Evolutionary conservation across 2,329 filamentous ascomycete genomes (phyloP), one percentile per base, ranked within the genome.

Genomic region (Aspergillus viridinutans): DNA sequence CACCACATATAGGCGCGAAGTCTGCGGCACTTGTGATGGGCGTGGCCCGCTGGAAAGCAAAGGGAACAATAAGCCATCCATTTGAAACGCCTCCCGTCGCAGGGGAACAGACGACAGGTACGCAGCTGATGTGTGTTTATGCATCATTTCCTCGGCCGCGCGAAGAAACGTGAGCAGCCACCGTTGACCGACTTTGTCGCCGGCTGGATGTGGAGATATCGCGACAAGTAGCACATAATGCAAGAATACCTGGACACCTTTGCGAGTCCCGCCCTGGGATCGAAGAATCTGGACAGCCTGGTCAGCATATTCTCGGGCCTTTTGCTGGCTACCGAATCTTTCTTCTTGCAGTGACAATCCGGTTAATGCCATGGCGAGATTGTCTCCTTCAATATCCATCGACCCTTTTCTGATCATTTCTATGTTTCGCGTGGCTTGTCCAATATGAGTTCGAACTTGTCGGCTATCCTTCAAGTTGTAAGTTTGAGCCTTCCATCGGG

Each of bases 21-120:
- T 69, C 0, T 65, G 59, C 14, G 74, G 73, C 5, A 77, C 69
- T 48, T 68, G 68, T 4, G 72, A 72, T 12, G 74, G 75, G 20
- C 67, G 71, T 10, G 74, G 75, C 7, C 74, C 74, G 55, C 69
- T 73, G n/a, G 74, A 75, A n/a, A 77, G 67, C 5, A 76, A 57
- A 14, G 70, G 65, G 52, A 75, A 75, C 8, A 76, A 62, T 20
- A 73, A 69, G 49, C 71, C 67, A 17, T 68, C 67, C 68, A 75
- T 75, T 47, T 72, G 64, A 43, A 76, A 76, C 0, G 66, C 64
- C 9, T 63, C 53, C 17, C 59, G 63, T 35, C 72, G 66, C 45
- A 68, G 64, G 4, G 73, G 72, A 21, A 67, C 65, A 17, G 65
- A 60, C 7, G 51, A 54, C 9, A 71, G 62, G 50, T 69, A 74